Base-by-base conservation (phyloP, 257 asterid species). In the Coffea canephora region DNA sequence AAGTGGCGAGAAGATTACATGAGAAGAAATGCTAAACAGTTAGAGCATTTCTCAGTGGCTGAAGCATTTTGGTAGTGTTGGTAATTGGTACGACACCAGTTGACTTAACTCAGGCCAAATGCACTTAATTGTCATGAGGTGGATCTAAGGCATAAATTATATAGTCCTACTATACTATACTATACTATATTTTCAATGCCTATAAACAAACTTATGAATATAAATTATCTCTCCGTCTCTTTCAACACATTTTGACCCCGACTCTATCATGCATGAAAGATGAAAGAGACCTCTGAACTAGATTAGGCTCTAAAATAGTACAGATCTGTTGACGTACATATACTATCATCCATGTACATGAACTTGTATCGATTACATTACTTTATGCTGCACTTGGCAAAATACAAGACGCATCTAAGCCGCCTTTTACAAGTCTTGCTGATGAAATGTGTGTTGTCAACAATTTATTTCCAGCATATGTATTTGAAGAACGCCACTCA, bases 321-420 rank as follows among this genome's bases (percentile, higher is more conserved):
- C 15, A 31, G 8, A 31, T 14, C 0, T 9, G 3, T 16, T 55
- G n/a, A 55, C 62, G 62, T 31, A 27, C n/a, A 34, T 66, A 31
- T 13, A 31, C 31, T 12, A 27, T 66, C 70, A 27, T 66, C 70
- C 41, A 68, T 16, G 7, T 45, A 23, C 36, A 70, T 21, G 6
- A 70, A 5, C 16, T 43, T 12, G n/a, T 43, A 66, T 3, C 15
- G 15, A 39, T 39, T 41, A 39, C 73, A 41, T 18, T 69, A 19
- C 14, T 69, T 69, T 41, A 69, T 31, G 9, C 52, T 71, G 59
- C 75, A 71, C 75, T 65, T 31, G 70, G 70, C 70, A 12, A 23
- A 46, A 46, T 23, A 46, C 27, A 15, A 46, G 8, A 71, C 19
- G 21, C 6, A 8, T 70, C 25, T 3, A 45, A 71, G 75, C 75